phyloP scores from a whole-genome alignment of 108 stramenopile species.

The Cylindrotheca fusiformis region DNA sequence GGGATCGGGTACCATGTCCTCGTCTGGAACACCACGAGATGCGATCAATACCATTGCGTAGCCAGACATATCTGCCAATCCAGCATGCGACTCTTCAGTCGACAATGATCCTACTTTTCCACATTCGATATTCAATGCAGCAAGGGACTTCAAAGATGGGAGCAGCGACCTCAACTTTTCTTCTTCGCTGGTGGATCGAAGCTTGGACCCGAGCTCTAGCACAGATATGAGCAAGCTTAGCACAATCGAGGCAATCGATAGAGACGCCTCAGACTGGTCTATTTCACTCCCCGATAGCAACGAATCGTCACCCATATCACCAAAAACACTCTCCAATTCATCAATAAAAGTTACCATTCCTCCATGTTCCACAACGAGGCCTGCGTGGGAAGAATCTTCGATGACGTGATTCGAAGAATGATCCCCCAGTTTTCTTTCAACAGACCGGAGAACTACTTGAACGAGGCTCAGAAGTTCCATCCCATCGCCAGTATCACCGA shows the following conservation, averaged over 20 bases:
- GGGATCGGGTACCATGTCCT: neutral
- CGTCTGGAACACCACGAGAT: constrained; percentile 26
- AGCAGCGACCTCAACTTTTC: constrained; percentile 39
- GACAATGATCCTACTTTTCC: neutral
- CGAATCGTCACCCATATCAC: too few relatives aligned
- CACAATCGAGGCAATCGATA: constrained; percentile 61
- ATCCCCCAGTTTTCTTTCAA: neutral
- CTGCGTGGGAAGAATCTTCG: neutral
- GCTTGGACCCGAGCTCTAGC: constrained; percentile 64
- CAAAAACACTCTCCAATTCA: neutral
- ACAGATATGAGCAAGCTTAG: constrained; percentile 74
- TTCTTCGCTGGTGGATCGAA: constrained; percentile 58
- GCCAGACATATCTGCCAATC: constrained; percentile 75
- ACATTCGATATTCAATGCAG: constrained; percentile 10
- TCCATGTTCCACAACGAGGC: neutral
- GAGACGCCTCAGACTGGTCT: constrained; percentile 23
- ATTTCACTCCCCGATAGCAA: neutral
- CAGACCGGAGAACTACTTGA: constrained; percentile 29
- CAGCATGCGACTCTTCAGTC: constrained; percentile 14
- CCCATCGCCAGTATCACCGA: constrained; percentile 9
- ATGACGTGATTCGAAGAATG: neutral
- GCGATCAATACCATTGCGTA: constrained; percentile 75
- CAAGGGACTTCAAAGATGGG: constrained; percentile 38
- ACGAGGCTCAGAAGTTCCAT: constrained; percentile 30
- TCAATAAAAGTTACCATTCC: neutral